Base-by-base conservation (phyloP, 2,329 filamentous ascomycete species). In the Nakataea oryzae region DNA sequence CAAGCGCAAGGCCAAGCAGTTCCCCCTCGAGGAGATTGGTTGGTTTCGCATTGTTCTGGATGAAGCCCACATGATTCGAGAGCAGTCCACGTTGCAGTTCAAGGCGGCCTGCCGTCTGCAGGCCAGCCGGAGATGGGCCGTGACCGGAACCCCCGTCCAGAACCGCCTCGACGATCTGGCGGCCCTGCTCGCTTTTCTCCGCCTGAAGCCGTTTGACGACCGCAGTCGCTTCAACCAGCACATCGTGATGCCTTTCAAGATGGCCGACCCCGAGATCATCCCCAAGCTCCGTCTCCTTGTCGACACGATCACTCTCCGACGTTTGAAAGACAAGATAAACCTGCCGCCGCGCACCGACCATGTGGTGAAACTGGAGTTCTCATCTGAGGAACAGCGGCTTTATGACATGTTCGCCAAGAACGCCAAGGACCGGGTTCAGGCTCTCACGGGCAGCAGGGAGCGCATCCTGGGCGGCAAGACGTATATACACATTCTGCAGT, bases 81-180 rank as follows among this genome's bases (percentile, higher is more conserved):
- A 96, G 68, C 88, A 90, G 65, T 84, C 81, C 3, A 93, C 92
- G 0, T 79, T 89, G 54, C 89, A 93, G 67, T 96, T 92, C 61
- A 91, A 93, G 71, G 90, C 91, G 3, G 90, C 95, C 26, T 93
- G 91, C 66, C 83, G 85, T 26, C 79, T 97, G 3, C 82, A 89
- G 64, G 90, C 92, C 2, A 84, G 90, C 70, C 86, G 93, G 34
- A 87, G 93, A 41, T 99, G 95, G 95, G 93, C 93, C 3, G 91
- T 97, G n/a, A 97, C 95, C 0, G 95, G 93, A 62, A 97, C 95
- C 0, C 95, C 93, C 0, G 90, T 97, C 11, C 93, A 97, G 74
- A 99, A 99, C 70, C 87, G 90, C 4, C 81, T 97, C 2, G 92
- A 96, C 66, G 95, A 99, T 72, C 81, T 97, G 27, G 90, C 91